Evolutionary conservation across 768 basidiomycete genomes (phyloP).

Genomic region (Tricholoma bakamatsutake): DNA sequence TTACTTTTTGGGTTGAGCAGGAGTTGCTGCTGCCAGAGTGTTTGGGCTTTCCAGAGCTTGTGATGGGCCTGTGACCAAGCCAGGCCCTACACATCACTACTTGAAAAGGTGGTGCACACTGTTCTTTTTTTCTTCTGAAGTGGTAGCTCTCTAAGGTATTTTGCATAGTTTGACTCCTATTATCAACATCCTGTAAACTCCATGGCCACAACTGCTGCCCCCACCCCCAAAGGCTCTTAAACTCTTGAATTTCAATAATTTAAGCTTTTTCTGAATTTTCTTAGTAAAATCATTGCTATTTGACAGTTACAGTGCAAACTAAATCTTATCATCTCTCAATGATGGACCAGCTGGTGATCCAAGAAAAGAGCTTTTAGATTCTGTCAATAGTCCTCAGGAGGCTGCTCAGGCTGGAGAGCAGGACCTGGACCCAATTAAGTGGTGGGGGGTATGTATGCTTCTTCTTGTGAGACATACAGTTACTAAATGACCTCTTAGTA

Average conservation of each 20-base stretch:
- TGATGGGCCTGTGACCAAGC: no score
- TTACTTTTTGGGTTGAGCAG: no score
- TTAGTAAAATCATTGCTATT: background rate
- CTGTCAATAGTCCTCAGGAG: background rate
- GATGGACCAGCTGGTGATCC: background rate
- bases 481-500: no score
- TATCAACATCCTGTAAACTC: conserved; percentile 4
- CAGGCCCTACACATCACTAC: no score
- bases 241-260: background rate
- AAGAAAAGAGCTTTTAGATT: background rate
- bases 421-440: background rate
- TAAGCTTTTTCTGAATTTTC: background rate
- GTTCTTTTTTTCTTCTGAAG: conserved; percentile 2
- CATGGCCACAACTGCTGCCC: background rate
- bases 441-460: background rate
- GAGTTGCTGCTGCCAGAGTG: no score
- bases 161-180: conserved; percentile 13
- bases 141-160: conserved; percentile 1
- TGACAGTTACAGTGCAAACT: background rate
- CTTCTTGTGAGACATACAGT: background rate
- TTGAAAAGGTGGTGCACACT: no score
- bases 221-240: background rate
- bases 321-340: background rate
- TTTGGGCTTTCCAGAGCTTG: no score
- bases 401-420: background rate